Base-by-base conservation (phyloP, 257 asterid species). In the Plectranthus barbatus region DNA sequence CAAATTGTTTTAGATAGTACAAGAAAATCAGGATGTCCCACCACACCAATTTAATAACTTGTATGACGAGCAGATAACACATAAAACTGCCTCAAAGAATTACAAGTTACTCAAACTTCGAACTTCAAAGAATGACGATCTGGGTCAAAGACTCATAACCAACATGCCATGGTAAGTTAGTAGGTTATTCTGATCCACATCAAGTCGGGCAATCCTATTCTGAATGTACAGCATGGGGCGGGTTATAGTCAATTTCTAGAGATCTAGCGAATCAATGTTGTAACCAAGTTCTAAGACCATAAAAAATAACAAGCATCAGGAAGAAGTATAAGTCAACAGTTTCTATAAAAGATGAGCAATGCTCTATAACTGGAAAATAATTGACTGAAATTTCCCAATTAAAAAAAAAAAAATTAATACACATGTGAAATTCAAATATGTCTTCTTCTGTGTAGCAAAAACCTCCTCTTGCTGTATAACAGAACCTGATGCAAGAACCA, bases 381-480 rank as follows among this genome's bases (percentile, higher is more conserved):
- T n/a, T n/a, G n/a, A n/a, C n/a, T n/a, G n/a, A n/a, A n/a, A n/a
- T n/a, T n/a, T n/a, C n/a, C n/a, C n/a, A n/a, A n/a, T n/a, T n/a
- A n/a, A n/a, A n/a, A n/a, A n/a, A n/a, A n/a, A n/a, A 36, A 73
- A 36, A 74, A 76, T 55, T 23, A 57, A 58, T 81, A 81, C 99
- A 97, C 63, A 84, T 82, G 68, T 91, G 79, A 76, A 89, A 83
- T 71, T 85, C 96, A 85, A 93, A 79, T 75, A 93, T 81, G 76
- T 85, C 97, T 65, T 87, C 97, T 72, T 93, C 97, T 4, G 97
- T 80, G 75, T 87, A 93, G 85, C 99, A 90, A 79, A 86, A 90
- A 61, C 99, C 97, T 12, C 99, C 99, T 6, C 99, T 81, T 56
- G 99, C 99, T 29, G 99, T 93, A 69, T 85, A 90, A 70, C 97